A percentile compares a stretch with the other conserved stretches of the same genome.
Conservation (phyloP, 305 asterid genomes). For the Fraxinus greggii region DNA sequence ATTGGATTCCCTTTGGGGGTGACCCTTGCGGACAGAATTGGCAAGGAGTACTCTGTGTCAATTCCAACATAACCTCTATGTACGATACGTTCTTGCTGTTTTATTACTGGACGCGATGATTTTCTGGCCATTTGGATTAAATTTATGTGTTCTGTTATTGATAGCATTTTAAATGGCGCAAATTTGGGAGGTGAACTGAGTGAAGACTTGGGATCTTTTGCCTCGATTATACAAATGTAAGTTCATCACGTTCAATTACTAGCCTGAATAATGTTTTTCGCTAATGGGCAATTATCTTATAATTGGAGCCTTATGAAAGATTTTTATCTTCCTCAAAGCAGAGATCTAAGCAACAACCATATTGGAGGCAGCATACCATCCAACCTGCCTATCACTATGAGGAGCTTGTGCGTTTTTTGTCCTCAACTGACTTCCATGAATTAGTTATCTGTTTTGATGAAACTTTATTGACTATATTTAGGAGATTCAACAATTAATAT, state of each 20-base stretch:
- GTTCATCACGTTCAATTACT: constrained; percentile 23
- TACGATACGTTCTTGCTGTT: constrained; percentile 34
- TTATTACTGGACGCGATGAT: background rate
- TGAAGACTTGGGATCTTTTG: constrained; percentile 57
- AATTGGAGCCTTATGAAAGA: constrained; percentile 12
- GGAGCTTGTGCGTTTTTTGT: constrained; percentile 58
- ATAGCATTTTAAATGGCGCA: constrained; percentile 53
- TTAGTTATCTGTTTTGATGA: background rate
- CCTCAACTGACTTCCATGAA: constrained; percentile 18
- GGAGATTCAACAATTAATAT: background rate
- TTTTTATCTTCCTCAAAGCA: constrained; percentile 31
- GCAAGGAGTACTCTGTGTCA: constrained; percentile 91
- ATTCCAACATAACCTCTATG: constrained; percentile 68
- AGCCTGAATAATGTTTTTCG: background rate
- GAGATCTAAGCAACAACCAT: constrained; percentile 80
- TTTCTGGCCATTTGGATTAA: background rate
- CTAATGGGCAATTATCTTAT: background rate
- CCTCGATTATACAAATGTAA: constrained; percentile 69
- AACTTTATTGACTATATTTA: background rate
- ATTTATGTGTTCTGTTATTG: constrained; percentile 16
- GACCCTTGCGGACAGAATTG: constrained; percentile 91
- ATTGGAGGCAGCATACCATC: constrained; percentile 83
- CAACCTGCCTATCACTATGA: constrained; percentile 63
- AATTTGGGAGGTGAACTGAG: constrained; percentile 71
- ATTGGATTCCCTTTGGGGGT: constrained; percentile 75